Evolutionary conservation across 306 rosid species (phyloP), one percentile per base, ranked within the genome.

Genomic region (Lathyrus aphaca): DNA sequence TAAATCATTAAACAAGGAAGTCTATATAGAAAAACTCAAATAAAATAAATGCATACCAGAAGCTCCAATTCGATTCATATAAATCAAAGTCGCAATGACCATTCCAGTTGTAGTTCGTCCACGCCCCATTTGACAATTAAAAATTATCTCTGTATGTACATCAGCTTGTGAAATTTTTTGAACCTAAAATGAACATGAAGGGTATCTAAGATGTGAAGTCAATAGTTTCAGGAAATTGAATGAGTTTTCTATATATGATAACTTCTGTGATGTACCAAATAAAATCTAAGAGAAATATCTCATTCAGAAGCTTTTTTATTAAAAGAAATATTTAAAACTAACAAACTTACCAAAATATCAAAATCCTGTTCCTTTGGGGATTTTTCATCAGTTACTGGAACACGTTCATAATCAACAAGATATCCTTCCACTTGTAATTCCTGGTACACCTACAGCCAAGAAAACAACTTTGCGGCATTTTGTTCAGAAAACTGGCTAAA

Each of bases 91-190:
- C 43, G 97, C 91, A 77, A 91, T 85, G 81, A 91, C 97, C 97
- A 91, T 91, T 80, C 97, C 97, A 6, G 97, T 91, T 61, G 97
- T 91, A 66, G 96, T 88, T 60, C 97, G 76, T 55, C 97, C 97
- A 64, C 97, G 97, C 63, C 97, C 97, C 97, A 91, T 91, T 91
- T 91, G 97, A 82, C 97, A 91, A 79, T 91, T 91, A 77, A 91
- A 91, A 70, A 91, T 88, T 73, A 91, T 82, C 77, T 86, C 87
- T 54, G 91, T 87, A 55, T 85, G 83, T 77, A 88, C 79, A 72
- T 83, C 91, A 74, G 86, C 89, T 82, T 82, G 86, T 79, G 93
- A 83, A 85, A 91, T 82, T 88, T 83, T 88, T 74, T 76, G 87
- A 72, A 91, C 97, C 97, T 91, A 63, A 77, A 82, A 74, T 73